These are phyloP conservation scores for Neurospora pannonica DNA, from an alignment of 495 filamentous ascomycete species.

Conservation along the genomic window DNA sequence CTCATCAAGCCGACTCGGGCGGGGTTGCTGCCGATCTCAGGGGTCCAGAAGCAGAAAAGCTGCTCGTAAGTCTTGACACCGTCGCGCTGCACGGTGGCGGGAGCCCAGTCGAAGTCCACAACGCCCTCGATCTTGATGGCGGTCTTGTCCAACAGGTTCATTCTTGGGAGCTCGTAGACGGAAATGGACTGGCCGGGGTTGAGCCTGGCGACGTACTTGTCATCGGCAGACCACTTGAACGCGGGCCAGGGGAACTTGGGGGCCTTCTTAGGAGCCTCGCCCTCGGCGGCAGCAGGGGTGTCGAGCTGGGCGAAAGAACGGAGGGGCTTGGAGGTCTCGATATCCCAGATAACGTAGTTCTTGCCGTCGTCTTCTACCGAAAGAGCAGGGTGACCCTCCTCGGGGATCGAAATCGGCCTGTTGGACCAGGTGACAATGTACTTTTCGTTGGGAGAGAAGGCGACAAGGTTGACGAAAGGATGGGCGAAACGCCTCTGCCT, in stretches of 20 bases:
- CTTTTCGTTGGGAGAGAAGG: slow-evolving; percentile 88
- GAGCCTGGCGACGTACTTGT: slow-evolving; percentile 92
- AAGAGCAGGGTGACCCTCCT: slow-evolving; percentile 68
- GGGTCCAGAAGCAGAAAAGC: slow-evolving; percentile 96
- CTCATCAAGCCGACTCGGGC: slow-evolving; percentile 94
- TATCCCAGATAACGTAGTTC: slow-evolving; percentile 98
- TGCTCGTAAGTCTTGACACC: slow-evolving; percentile 86
- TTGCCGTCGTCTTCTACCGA: slow-evolving; percentile 92
- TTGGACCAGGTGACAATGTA: slow-evolving; percentile 96
- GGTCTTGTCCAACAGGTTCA: slow-evolving; percentile 82
- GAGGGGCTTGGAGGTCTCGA: slow-evolving; percentile 79
- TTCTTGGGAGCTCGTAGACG: slow-evolving; percentile 86
- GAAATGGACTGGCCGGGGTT: slow-evolving; percentile 82
- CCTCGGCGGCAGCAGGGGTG: slow-evolving; percentile 50
- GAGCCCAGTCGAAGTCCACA: slow-evolving; percentile 96
- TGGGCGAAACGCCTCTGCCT: slow-evolving; percentile 88
- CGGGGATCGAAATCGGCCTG: slow-evolving; percentile 80
- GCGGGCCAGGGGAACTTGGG: slow-evolving; percentile 96
- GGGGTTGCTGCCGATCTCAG: slow-evolving; percentile 96
- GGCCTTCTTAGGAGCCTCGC: slow-evolving; percentile 47
- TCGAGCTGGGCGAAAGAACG: slow-evolving; percentile 89
- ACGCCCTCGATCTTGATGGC: slow-evolving; percentile 92
- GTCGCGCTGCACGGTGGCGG: slow-evolving; percentile 66
- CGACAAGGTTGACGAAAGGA: slow-evolving; percentile 87
- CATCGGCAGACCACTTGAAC: slow-evolving; percentile 98